phyloP scores from a whole-genome alignment of 2,329 filamentous ascomycete species.

The Diaporthe longicolla region DNA sequence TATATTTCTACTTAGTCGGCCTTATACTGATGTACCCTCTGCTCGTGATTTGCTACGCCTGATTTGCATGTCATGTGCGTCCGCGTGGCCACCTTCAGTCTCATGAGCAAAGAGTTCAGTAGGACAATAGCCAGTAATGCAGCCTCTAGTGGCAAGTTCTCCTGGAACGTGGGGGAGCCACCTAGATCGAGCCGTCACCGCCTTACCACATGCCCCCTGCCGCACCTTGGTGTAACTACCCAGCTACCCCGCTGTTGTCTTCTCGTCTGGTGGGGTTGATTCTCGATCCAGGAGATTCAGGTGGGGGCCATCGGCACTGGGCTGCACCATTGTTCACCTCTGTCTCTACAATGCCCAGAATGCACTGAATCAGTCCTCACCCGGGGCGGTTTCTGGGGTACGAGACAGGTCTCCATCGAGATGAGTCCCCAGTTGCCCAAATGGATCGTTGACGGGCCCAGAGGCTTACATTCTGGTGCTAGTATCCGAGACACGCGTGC shows the following conservation, averaged over 20 bases:
- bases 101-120: too few relatives aligned
- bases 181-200: slow-evolving; percentile 16
- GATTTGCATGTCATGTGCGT: too few relatives aligned
- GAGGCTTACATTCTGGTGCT: background rate
- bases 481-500: background rate
- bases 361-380: slow-evolving; percentile 20
- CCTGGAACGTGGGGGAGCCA: background rate
- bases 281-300: slow-evolving; percentile 26
- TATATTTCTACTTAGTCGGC: too few relatives aligned
- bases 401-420: slow-evolving; percentile 15
- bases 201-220: background rate
- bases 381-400: slow-evolving; percentile 27
- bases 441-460: slow-evolving; percentile 16
- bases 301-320: slow-evolving; percentile 28
- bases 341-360: slow-evolving; percentile 9
- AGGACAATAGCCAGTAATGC: background rate
- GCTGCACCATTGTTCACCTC: background rate
- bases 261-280: slow-evolving; percentile 33
- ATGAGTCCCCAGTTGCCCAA: background rate
- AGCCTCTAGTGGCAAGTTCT: background rate
- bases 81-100: background rate
- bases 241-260: slow-evolving; percentile 28
- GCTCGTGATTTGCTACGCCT: too few relatives aligned
- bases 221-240: background rate
- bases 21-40: too few relatives aligned